phyloP scores from a whole-genome alignment of 768 basidiomycete genomes.

The Termitomyces eurrhizus region DNA sequence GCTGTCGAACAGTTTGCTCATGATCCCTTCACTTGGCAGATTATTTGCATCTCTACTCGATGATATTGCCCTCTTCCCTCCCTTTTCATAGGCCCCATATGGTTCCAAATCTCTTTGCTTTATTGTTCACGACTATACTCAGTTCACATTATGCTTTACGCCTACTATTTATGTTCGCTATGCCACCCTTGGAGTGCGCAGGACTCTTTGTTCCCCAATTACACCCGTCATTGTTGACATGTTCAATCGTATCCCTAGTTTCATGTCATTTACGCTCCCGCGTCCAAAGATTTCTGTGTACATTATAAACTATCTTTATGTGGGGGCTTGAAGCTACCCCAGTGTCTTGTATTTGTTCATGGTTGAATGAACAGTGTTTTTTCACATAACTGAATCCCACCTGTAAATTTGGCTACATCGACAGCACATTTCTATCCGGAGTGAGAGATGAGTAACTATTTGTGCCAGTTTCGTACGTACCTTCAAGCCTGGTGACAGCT shows the following conservation, averaged over 20 bases:
- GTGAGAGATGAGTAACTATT: no score
- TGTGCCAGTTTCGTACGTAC: no score
- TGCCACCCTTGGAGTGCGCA: slow-evolving; percentile 13
- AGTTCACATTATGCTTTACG: slow-evolving; percentile 20
- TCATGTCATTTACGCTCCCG: background rate
- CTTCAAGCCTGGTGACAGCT: no score
- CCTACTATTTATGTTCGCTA: slow-evolving; percentile 19
- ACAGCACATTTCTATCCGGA: no score
- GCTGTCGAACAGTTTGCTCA: background rate
- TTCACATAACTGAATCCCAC: background rate
- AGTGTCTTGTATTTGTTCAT: slow-evolving; percentile 29
- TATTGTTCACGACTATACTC: slow-evolving; percentile 12
- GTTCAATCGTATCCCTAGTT: slow-evolving; percentile 6
- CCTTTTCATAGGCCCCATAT: background rate
- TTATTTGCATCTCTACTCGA: slow-evolving; percentile 11
- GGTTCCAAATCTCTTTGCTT: slow-evolving; percentile 1
- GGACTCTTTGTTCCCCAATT: slow-evolving; percentile 12
- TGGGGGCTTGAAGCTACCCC: slow-evolving; percentile 28
- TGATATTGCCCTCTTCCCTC: slow-evolving; percentile 14
- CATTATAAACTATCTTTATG: slow-evolving; percentile 18
- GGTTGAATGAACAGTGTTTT: slow-evolving; percentile 12
- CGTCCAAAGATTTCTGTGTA: slow-evolving; percentile 14
- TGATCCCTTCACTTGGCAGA: background rate
- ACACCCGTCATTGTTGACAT: slow-evolving; percentile 1
- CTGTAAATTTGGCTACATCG: no score